Conservation (phyloP, 2,329 filamentous ascomycete genomes). For the Diplodia sapinea region DNA sequence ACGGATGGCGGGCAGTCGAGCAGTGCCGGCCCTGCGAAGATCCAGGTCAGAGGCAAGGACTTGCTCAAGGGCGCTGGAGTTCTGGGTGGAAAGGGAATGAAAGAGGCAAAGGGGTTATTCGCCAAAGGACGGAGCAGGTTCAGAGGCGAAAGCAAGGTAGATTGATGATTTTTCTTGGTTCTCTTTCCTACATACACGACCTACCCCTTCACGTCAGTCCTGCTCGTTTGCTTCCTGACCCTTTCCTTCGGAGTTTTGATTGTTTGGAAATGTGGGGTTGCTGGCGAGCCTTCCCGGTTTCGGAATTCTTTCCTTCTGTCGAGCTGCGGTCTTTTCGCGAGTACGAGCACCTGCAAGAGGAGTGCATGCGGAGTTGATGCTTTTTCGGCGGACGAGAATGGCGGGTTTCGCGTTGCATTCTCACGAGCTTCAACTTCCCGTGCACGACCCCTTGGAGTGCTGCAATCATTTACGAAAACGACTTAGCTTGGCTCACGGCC, state of each 20-base stretch:
- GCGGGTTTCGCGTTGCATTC: background rate
- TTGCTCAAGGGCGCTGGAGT: constrained; percentile 81
- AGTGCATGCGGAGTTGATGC: background rate
- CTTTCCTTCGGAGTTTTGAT: constrained; percentile 14
- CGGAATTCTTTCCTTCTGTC: constrained; percentile 8
- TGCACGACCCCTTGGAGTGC: background rate
- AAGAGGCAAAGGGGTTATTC: constrained; percentile 87
- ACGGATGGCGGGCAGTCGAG: constrained; percentile 31
- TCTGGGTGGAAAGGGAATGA: constrained; percentile 70
- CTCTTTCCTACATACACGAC: constrained; percentile 33
- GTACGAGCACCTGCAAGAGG: background rate
- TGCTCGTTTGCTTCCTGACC: background rate
- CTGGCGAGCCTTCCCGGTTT: constrained; percentile 22
- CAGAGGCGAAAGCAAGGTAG: constrained; percentile 80
- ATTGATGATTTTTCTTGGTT: constrained; percentile 64
- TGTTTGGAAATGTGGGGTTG: constrained; percentile 3
- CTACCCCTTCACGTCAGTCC: constrained; percentile 8
- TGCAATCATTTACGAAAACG: background rate
- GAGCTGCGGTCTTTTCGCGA: background rate
- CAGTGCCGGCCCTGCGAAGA: constrained; percentile 46
- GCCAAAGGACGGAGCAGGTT: constrained; percentile 90
- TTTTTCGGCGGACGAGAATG: background rate
- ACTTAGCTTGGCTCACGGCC: constrained; percentile 2
- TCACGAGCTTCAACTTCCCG: background rate
- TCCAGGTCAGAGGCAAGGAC: constrained; percentile 86